Evolutionary conservation across 208 protist genomes (phyloP).

Genomic region (Novymonas esmeraldas): DNA sequence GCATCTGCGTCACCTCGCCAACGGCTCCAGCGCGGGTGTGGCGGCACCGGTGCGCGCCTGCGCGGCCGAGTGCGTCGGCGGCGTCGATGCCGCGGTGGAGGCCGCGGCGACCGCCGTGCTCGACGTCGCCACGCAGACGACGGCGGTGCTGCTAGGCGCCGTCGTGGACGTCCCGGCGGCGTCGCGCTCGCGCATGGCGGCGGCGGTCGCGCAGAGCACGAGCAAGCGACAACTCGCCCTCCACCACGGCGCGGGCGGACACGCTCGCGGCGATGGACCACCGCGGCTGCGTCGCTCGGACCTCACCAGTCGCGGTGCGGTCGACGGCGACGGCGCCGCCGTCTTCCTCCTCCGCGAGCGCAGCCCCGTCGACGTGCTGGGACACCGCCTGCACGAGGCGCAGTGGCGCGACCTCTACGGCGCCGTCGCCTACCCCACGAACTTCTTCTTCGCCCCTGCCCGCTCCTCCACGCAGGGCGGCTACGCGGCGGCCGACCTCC

Average conservation of each 20-base stretch:
- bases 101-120: conserved; percentile 28
- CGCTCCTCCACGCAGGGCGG: conserved; percentile 1
- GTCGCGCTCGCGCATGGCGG: conserved; percentile 27
- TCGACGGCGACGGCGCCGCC: no score
- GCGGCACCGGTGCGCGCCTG: conserved; percentile 9
- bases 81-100: conserved; percentile 14
- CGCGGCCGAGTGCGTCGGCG: conserved; percentile 21
- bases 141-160: conserved; percentile 19
- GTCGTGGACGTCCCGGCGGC: conserved; percentile 24
- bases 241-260: not conserved
- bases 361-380: conserved; percentile 26
- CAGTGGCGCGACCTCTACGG: conserved; percentile 46
- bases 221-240: conserved; percentile 21
- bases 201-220: conserved; percentile 35
- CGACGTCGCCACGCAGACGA: conserved; percentile 29
- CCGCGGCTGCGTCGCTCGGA: no score
- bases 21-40: conserved; percentile 1
- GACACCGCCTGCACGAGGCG: conserved; percentile 29
- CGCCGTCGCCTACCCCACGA: conserved; percentile 29
- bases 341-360: conserved; percentile 23
- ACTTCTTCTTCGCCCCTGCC: conserved; percentile 33
- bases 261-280: not conserved
- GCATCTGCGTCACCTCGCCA: conserved; percentile 21
- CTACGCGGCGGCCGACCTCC: conserved; percentile 1
- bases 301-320: not conserved